Conservation (phyloP, 2,329 filamentous ascomycete genomes). For the Epichloe gansuensis region DNA sequence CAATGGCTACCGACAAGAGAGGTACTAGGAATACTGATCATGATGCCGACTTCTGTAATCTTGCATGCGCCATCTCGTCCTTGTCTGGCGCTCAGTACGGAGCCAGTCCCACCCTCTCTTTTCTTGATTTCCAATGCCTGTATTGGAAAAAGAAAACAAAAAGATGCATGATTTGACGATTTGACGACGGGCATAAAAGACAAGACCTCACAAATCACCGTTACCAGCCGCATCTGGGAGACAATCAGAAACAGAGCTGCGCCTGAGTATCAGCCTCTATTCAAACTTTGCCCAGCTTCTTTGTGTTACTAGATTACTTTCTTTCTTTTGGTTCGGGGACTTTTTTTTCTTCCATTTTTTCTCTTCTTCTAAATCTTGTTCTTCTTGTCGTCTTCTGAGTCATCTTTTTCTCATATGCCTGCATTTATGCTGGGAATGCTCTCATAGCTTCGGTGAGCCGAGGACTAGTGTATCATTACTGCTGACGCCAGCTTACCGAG, state of each 20-base stretch:
- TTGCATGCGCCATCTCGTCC: neutral
- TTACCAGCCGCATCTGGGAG: neutral
- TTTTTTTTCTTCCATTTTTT: neutral
- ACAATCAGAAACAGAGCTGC: neutral
- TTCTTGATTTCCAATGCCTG: neutral
- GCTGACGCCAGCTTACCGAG: neutral
- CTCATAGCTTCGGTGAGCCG: constrained; percentile 6
- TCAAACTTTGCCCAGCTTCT: constrained; percentile 3
- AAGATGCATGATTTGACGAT: constrained; percentile 8
- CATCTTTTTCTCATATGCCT: neutral
- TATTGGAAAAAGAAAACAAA: too few species aligned
- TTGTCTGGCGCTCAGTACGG: neutral
- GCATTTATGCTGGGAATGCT: neutral
- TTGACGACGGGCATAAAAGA: constrained; percentile 9
- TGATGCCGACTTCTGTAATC: neutral
- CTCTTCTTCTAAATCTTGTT: neutral
- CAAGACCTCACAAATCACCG: neutral
- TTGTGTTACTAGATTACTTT: constrained; percentile 10
- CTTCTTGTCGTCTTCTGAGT: neutral
- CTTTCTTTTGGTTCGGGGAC: neutral
- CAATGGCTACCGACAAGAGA: constrained; percentile 33
- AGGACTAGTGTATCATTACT: neutral
- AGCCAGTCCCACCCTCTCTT: neutral
- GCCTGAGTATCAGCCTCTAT: neutral
- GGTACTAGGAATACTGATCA: constrained; percentile 15